Conservation (phyloP, 2,329 filamentous ascomycete genomes). For the Paradendryphiella salina region DNA sequence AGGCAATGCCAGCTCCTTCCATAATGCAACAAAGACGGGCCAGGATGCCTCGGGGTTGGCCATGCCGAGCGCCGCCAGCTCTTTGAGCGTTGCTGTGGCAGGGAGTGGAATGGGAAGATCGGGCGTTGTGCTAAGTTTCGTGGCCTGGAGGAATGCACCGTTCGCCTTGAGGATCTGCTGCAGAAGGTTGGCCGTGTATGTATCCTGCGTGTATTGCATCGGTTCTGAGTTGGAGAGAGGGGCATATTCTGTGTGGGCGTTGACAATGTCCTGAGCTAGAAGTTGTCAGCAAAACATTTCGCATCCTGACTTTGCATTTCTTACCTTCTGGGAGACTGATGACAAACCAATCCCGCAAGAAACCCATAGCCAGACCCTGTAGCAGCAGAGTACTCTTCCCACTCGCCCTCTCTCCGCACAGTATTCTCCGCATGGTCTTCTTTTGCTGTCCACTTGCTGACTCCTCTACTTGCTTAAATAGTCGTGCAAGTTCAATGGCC, state of each 20-base stretch:
- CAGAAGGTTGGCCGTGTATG: conserved; percentile 75
- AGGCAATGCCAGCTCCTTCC: conserved; percentile 71
- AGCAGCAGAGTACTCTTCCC: conserved; percentile 88
- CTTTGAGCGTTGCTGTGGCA: conserved; percentile 63
- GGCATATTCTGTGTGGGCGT: conserved; percentile 78
- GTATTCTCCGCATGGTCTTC: conserved; percentile 64
- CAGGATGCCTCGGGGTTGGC: conserved; percentile 77
- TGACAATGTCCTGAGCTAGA: conserved; percentile 77
- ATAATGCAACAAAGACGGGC: conserved; percentile 78
- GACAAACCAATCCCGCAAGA: conserved; percentile 84
- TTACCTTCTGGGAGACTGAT: conserved; percentile 87
- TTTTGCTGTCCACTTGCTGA: conserved; percentile 56
- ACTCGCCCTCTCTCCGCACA: conserved; percentile 72
- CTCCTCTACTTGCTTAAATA: conserved; percentile 57
- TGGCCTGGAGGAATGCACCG: conserved; percentile 60
- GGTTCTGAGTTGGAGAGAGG: conserved; percentile 62
- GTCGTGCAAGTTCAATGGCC: conserved; percentile 69
- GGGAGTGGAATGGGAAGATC: conserved; percentile 64
- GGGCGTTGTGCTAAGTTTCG: conserved; percentile 58
- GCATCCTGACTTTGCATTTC: conserved; percentile 22
- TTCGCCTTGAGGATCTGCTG: conserved; percentile 75
- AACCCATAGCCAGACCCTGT: conserved; percentile 79
- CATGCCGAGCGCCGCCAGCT: conserved; percentile 69
- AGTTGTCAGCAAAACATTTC: conserved; percentile 20
- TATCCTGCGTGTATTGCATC: conserved; percentile 72